Conservation (phyloP, 1,139 yeast genomes). For the Saccharomyces hybrid region DNA sequence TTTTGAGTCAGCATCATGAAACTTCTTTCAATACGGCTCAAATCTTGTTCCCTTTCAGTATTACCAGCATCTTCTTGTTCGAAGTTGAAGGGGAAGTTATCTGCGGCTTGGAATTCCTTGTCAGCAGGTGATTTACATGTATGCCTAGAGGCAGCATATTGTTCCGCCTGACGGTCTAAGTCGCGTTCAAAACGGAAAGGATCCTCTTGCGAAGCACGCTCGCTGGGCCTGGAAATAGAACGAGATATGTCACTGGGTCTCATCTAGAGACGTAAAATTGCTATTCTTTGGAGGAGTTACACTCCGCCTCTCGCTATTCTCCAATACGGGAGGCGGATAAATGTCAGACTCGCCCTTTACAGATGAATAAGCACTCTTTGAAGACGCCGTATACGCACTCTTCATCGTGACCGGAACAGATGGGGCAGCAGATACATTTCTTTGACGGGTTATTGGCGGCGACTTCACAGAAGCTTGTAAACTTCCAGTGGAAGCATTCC, state of each 20-base stretch:
- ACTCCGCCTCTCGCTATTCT: not conserved
- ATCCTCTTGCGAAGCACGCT: not conserved
- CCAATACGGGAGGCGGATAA: not conserved
- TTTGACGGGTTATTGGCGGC: constrained; percentile 2
- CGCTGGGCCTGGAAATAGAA: not conserved
- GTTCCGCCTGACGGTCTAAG: not conserved
- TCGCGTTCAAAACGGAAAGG: not conserved
- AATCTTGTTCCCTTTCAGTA: constrained; percentile 1
- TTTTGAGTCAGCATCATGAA: constrained; percentile 28
- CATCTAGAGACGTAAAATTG: not conserved
- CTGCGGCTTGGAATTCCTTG: not conserved
- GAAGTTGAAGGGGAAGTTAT: constrained; percentile 2
- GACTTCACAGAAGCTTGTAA: constrained; percentile 1
- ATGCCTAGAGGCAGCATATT: not conserved
- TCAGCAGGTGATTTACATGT: not conserved
- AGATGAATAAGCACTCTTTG: not conserved
- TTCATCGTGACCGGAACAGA: not conserved
- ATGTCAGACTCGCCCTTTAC: not conserved
- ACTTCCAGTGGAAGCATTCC: constrained; percentile 10
- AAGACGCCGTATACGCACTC: not conserved
- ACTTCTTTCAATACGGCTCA: constrained; percentile 28
- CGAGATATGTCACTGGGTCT: not conserved
- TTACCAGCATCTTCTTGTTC: not conserved
- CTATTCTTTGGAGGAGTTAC: not conserved
- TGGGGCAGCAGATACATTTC: constrained; percentile 3